A percentile compares a stretch with the other conserved stretches of the same genome.
phyloP scores from a whole-genome alignment of 306 rosid genomes.

The Inga laurina region DNA sequence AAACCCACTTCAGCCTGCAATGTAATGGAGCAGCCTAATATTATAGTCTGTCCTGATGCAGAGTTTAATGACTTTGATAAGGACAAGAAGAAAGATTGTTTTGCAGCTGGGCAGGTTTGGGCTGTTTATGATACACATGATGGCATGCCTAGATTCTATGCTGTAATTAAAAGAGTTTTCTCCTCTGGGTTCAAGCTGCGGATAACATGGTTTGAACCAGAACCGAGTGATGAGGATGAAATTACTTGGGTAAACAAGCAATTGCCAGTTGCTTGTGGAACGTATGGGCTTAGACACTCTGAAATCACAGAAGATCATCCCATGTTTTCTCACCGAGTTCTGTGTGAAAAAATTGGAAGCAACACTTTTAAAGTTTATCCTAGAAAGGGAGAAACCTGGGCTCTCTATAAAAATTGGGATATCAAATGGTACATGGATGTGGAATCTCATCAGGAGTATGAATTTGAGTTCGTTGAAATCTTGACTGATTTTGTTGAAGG shows the following conservation, averaged over 20 bases:
- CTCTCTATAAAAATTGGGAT: conserved; percentile 83
- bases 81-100: conserved; percentile 52
- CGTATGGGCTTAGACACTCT: conserved; percentile 43
- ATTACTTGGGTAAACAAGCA: conserved; percentile 41
- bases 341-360: conserved; percentile 40
- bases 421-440: conserved; percentile 54
- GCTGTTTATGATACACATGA: conserved; percentile 67
- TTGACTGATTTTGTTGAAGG: conserved; percentile 56
- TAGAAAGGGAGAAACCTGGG: conserved; percentile 87
- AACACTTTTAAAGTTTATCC: conserved; percentile 56
- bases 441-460: conserved; percentile 44
- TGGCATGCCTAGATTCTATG: conserved; percentile 95
- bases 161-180: conserved; percentile 57
- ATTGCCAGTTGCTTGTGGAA: conserved; percentile 85
- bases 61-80: conserved; percentile 80
- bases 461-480: conserved; percentile 67
- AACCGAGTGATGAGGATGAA: conserved; percentile 46
- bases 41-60: conserved; percentile 54
- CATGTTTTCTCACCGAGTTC: conserved; percentile 74
- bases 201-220: conserved; percentile 80
- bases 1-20: conserved; percentile 32
- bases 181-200: conserved; percentile 64
- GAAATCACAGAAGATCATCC: conserved; percentile 32
- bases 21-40: conserved; percentile 24
- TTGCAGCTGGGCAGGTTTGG: conserved; percentile 79